Percentiles rank a stretch among this genome's conserved stretches.
phyloP scores from a whole-genome alignment of 352 stramenopile species.

The Nothophytophthora sp. region DNA sequence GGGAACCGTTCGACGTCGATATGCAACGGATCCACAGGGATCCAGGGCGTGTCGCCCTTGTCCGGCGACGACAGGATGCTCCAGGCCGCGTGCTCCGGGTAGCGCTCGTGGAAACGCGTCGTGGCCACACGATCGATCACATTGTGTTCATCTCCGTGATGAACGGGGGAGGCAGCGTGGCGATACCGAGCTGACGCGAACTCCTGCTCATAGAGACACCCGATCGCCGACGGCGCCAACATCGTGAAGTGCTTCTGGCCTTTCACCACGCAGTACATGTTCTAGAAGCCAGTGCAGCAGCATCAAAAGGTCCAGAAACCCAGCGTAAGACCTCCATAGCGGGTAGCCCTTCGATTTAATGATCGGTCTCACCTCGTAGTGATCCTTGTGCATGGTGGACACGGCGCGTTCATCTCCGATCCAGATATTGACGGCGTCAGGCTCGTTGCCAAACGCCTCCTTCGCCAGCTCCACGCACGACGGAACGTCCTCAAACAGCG shows the following conservation, averaged over 20 bases:
- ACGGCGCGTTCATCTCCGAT: slow-evolving; percentile 95
- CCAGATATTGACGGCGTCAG: slow-evolving; percentile 96
- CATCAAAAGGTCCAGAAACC: neutral
- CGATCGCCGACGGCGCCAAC: slow-evolving; percentile 84
- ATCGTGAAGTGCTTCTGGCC: slow-evolving; percentile 96
- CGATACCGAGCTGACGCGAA: slow-evolving; percentile 67
- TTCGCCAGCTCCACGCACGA: slow-evolving; percentile 51
- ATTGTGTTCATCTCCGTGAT: slow-evolving; percentile 12
- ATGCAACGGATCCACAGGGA: slow-evolving; percentile 74
- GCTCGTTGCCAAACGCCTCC: slow-evolving; percentile 77
- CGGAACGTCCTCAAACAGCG: slow-evolving; percentile 64
- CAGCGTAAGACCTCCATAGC: neutral
- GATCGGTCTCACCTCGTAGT: slow-evolving; percentile 98
- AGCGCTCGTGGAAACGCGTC: slow-evolving; percentile 50
- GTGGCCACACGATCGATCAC: slow-evolving; percentile 31
- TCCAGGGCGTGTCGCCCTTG: slow-evolving; percentile 72
- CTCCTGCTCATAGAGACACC: slow-evolving; percentile 89
- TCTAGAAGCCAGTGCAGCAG: slow-evolving; percentile 50
- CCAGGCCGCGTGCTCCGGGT: slow-evolving; percentile 51
- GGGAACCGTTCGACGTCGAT: slow-evolving; percentile 63
- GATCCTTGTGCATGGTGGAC: slow-evolving; percentile 98
- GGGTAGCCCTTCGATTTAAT: too few relatives aligned
- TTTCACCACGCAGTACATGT: slow-evolving; percentile 97
- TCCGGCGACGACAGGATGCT: slow-evolving; percentile 43
- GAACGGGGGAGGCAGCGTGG: slow-evolving; percentile 24